Evolutionary conservation across 257 asterid species (phyloP), one percentile per base, ranked within the genome.

Genomic region (Osmanthus fragrans): DNA sequence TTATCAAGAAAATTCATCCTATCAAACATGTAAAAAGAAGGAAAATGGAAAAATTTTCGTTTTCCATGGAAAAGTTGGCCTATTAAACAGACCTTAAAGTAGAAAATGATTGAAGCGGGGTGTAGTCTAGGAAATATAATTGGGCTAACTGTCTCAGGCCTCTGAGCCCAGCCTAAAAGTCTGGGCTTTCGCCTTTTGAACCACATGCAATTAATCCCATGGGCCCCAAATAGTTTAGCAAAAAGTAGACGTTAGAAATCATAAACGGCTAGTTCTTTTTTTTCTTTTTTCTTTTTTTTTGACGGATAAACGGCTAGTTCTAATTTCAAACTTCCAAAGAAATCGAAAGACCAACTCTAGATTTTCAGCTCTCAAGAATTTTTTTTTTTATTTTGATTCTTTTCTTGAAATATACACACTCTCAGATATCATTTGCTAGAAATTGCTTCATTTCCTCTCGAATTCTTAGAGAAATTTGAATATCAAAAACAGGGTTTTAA

Each of bases 241-340:
- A 65, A 64, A 66, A 76, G 45, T 84, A 87, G 84, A 82, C 94
- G 90, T 89, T 89, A 76, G 76, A 29, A 11, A n/a, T 27, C 19
- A 67, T 83, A 90, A n/a, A 90, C 94, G 94, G 92, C 94, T 90
- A 85, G 73, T 75, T 87, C 45, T 10, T n/a, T n/a, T n/a, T n/a
- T n/a, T n/a, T n/a, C n/a, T n/a, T n/a, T n/a, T n/a, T n/a, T n/a
- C n/a, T n/a, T n/a, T n/a, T n/a, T n/a, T n/a, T n/a, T n/a, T n/a
- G n/a, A n/a, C n/a, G n/a, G n/a, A n/a, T n/a, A n/a, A n/a, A 90
- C 94, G 94, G 92, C 94, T 90, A 85, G 73, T 75, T 87, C 45
- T 10, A 42, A 37, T 66, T 89, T 84, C 79, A 82, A 89, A 84
- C 83, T 65, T 80, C 73, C 13, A 39, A 80, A 86, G 58, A 3